Base-by-base conservation (phyloP, 768 basidiomycete species). In the Hortiboletus campestris region DNA sequence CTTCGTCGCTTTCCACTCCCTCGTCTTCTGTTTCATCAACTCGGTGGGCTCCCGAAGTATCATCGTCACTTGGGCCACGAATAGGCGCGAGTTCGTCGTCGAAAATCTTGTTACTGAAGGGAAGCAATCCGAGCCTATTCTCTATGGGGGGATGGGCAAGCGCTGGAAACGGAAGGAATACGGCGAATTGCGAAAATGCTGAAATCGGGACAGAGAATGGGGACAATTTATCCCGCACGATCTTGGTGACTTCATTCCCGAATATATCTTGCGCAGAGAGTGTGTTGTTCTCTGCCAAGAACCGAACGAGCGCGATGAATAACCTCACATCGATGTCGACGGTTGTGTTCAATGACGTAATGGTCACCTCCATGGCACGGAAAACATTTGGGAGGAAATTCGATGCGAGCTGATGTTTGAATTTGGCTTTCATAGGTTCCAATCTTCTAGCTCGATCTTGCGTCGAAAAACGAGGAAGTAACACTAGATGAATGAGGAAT, bases 281-380 rank as follows among this genome's bases (percentile, higher is more conserved):
- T 0, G 47, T 46, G 17, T 49, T 50, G 28, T 71, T 57, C 14
- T 63, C 48, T 8, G 74, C 65, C 20, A 76, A 36, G 59, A 75
- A 74, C 12, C 69, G 69, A 38, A 85, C 49, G 22, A 85, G 68
- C 16, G 75, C 66, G 16, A 73, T 51, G 63, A 83, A 86, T 11
- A 85, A 66, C 35, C 77, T 72, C 14, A 80, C 80, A 59, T 88
- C 86, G 7, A 86, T 49, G 50, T 84, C 80, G n/a, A 79, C 56
- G 38, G 68, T 59, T 38, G 63, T 51, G 29, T 56, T 51, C 8
- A 63, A 53, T 5, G 57, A 49, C 16, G 65, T 54, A 7, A 72
- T 58, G n/a, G 64, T 50, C 11, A 43, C 31, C 20, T 74, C 72
- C 2, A 75, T 62, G 0, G 62, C 58, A 10, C 68, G 56, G 57